These are phyloP conservation scores for Abelmoschus esculentus DNA, from an alignment of 345 rosid species.

Conservation along the genomic window DNA sequence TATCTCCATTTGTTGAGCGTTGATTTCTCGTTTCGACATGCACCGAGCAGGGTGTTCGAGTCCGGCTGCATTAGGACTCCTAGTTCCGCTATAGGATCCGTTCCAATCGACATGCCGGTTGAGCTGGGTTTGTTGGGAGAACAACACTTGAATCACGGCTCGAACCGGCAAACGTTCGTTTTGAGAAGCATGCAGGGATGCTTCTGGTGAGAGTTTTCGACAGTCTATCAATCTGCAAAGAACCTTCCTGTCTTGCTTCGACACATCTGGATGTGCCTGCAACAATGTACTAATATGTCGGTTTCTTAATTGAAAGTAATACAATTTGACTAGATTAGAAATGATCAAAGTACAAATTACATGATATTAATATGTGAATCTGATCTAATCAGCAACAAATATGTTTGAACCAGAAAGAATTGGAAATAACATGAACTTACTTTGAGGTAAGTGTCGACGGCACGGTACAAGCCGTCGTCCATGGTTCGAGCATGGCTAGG, in stretches of 20 bases:
- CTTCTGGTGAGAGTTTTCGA: conserved; percentile 65
- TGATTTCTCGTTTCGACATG: conserved; percentile 60
- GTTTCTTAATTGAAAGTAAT: background rate
- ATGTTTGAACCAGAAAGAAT: background rate
- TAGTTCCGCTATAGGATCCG: conserved; percentile 43
- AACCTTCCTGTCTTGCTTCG: conserved; percentile 68
- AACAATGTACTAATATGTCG: background rate
- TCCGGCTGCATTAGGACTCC: conserved; percentile 36
- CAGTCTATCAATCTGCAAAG: conserved; percentile 64
- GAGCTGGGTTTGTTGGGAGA: conserved; percentile 63
- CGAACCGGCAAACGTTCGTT: conserved; percentile 84
- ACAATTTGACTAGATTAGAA: no score
- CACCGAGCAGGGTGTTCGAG: conserved; percentile 41
- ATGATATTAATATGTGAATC: background rate
- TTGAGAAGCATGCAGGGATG: conserved; percentile 71
- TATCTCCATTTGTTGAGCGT: conserved; percentile 52
- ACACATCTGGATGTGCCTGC: conserved; percentile 62
- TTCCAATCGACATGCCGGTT: conserved; percentile 58
- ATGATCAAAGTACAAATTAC: background rate
- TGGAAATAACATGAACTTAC: conserved; percentile 28
- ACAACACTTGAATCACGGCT: conserved; percentile 65
- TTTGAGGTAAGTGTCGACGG: conserved; percentile 83
- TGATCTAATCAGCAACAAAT: background rate
- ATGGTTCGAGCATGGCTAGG: conserved; percentile 58
- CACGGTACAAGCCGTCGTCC: conserved; percentile 79